Base-by-base conservation (phyloP, 1,284 basidiomycete genomes). In the Phlebopus sp. region DNA sequence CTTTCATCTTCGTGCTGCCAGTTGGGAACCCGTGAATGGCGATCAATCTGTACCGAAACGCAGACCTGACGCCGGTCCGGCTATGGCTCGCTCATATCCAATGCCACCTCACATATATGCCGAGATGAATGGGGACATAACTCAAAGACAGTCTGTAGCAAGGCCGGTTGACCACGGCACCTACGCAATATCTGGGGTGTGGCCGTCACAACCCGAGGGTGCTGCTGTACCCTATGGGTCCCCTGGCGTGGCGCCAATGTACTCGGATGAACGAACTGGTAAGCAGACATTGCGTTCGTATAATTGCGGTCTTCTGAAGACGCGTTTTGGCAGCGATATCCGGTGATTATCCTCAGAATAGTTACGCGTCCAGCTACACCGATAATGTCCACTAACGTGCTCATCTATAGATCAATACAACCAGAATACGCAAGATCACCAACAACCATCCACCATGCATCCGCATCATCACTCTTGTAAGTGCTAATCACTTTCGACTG, bases 181-280 rank as follows among this genome's bases (percentile, higher is more conserved):
- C 47, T 66, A 68, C 42, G 39, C 39, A 27, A 62, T 66, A 37
- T 47, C 61, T 31, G 11, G 56, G 27, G 50, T 62, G 7, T 66
- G 64, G 64, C 51, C 64, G 13, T 36, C 45, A 23, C 64, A 68
- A 17, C 51, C 66, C 18, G 64, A 66, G 31, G 49, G 64, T 15
- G 34, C 51, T 21, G 57, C 42, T 52, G 59, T 51, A 31, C 41
- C 66, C 27, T 77, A 76, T 54, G 66, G 57, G 29, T 63, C 69
- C 23, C 60, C 68, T 47, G 59, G 68, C 47, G 59, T 74, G 25
- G 49, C 71, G 13, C 66, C 70, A 44, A 64, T 73, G 47, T 78
- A 76, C 53, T 65, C 73, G 30, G 75, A 75, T 48, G 75, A 77
- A 43, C 71, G 75, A 43, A 64, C 67, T 39, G 67, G 74, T 76